These are phyloP conservation scores for Moricandia arvensis DNA, from an alignment of 345 rosid genomes.

Conservation along the genomic window DNA sequence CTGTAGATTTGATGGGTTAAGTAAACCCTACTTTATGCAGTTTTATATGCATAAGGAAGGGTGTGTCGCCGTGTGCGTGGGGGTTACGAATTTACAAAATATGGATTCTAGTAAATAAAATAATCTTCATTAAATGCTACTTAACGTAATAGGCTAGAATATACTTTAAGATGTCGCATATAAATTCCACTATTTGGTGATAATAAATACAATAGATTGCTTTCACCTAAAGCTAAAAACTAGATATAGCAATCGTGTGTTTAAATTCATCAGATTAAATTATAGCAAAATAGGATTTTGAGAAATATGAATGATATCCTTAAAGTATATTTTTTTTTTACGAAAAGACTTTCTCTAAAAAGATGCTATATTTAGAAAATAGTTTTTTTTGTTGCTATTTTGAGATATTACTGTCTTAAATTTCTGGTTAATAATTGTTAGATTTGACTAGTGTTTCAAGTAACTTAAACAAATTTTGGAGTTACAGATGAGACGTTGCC, in stretches of 20 bases:
- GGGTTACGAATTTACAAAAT: not conserved
- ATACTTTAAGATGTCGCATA: not conserved
- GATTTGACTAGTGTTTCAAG: conserved; percentile 11
- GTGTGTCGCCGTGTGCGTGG: not conserved
- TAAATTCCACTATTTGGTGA: not conserved
- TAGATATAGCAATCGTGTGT: not conserved
- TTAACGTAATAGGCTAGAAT: not conserved
- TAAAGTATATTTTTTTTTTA: not conserved
- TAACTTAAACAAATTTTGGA: not conserved
- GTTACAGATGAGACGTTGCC: conserved; percentile 19
- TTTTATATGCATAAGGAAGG: not conserved
- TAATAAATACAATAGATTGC: not conserved
- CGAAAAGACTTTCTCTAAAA: not conserved
- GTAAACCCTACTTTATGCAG: not conserved
- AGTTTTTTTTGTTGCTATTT: not conserved
- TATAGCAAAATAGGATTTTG: not conserved
- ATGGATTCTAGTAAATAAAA: not conserved
- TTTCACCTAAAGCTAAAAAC: not conserved
- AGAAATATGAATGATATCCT: not conserved
- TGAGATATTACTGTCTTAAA: not conserved
- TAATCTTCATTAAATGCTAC: not conserved
- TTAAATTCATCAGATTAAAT: not conserved
- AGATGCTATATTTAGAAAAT: not conserved
- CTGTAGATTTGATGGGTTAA: not conserved
- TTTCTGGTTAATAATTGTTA: not conserved